Conservation (phyloP, 2,329 filamentous ascomycete genomes). For the Colletotrichum sp. region DNA sequence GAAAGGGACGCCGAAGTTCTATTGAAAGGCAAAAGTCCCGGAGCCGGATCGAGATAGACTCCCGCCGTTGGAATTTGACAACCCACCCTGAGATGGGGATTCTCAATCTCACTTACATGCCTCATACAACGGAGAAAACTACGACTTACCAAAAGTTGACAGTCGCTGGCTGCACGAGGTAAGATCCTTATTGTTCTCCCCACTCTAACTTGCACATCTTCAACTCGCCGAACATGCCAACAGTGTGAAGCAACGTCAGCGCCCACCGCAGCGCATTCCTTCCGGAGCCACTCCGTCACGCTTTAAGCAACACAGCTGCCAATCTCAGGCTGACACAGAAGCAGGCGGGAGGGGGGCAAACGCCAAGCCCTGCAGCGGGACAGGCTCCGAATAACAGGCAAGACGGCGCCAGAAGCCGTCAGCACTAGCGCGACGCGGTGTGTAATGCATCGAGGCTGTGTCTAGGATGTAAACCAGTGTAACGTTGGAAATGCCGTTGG, state of each 20-base stretch:
- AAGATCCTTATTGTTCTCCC: background rate
- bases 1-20: background rate
- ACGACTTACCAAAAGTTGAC: background rate
- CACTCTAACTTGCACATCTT: fast-evolving
- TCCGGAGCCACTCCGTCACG: background rate
- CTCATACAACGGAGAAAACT: background rate
- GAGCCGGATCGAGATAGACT: background rate
- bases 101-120: background rate
- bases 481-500: background rate
- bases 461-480: background rate
- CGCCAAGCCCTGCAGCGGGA: background rate
- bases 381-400: background rate
- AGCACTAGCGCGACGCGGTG: background rate
- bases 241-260: background rate
- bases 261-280: background rate
- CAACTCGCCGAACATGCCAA: fast-evolving
- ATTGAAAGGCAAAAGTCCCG: background rate
- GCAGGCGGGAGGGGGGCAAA: background rate
- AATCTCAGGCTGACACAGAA: background rate
- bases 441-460: background rate
- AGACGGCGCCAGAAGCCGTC: background rate
- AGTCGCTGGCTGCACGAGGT: background rate
- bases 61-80: background rate
- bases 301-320: background rate
- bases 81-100: background rate